Base-by-base conservation (phyloP, 2,329 filamentous ascomycete species). In the Fusarium equiseti region DNA sequence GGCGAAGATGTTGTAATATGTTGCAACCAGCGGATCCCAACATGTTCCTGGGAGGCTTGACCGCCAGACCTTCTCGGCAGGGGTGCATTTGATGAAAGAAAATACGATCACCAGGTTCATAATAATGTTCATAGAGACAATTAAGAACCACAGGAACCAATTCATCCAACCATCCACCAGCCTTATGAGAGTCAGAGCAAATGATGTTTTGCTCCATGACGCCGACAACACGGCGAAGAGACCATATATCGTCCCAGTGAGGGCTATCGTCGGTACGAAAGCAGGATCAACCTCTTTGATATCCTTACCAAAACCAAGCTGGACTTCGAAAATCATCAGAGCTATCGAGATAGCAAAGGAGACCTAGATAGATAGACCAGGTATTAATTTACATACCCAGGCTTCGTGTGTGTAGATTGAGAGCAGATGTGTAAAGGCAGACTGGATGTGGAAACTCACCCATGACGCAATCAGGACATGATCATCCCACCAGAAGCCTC, bases 401-500 rank as follows among this genome's bases (percentile, higher is more conserved):
- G 15, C 6, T 9, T n/a, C 0, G 6, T 1, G 1, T 0, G 3
- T 3, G 12, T 2, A 13, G 6, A 20, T 45, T 4, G 2, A 12
- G 7, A 10, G 7, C 6, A 18, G 6, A 15, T 8, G 29, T 15
- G 13, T 18, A 38, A 13, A 26, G 18, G 24, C 9, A n/a, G n/a
- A n/a, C n/a, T n/a, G n/a, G n/a, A n/a, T n/a, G n/a, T 6, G 9
- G 6, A 18, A 27, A 20, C 59, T 32, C 5, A 63, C 60, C 60
- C 57, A 63, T 7, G 60, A 26, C 2, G 60, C 57, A 24, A 63
- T 42, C 1, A 63, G 26, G 10, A 55, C 15, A 20, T 48, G 16
- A 35, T 62, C 60, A 10, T 63, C 60, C 57, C 57, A 62, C 60
- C 60, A 63, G 16, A 62, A 29, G 0, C 57, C 20, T 3, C 57